phyloP scores from a whole-genome alignment of 768 basidiomycete species.

The Mycena epipterygia region DNA sequence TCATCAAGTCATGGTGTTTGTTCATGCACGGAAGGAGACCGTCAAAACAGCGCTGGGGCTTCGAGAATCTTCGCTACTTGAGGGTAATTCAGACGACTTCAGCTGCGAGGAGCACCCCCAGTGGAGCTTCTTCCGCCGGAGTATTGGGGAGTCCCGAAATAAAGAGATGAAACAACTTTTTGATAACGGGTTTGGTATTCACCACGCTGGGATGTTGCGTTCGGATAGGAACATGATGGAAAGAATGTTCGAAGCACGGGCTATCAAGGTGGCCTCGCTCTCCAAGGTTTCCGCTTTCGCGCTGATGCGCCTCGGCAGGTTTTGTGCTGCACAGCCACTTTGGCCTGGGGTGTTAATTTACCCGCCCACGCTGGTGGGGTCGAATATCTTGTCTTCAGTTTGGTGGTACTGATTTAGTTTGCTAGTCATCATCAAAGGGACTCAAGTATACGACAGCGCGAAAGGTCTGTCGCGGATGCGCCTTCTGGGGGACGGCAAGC shows the following conservation, averaged over 20 bases:
- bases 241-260: conserved; percentile 36
- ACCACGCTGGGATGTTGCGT: conserved; percentile 98
- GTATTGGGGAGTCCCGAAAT: conserved; percentile 86
- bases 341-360: conserved; percentile 99
- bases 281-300: not conserved
- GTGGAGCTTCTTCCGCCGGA: conserved; percentile 80
- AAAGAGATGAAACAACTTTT: conserved; percentile 98
- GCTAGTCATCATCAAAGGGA: conserved; percentile 95
- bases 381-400: conserved; percentile 16
- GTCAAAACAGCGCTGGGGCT: conserved; percentile 91
- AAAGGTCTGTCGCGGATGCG: conserved; percentile 56
- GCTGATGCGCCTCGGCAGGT: conserved; percentile 65
- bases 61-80: conserved; percentile 79
- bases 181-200: conserved; percentile 94
- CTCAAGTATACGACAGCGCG: conserved; percentile 93
- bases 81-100: conserved; percentile 84
- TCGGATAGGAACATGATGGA: conserved; percentile 97
- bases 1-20: conserved; percentile 99
- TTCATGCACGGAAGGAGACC: conserved; percentile 98
- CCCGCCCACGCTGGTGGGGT: conserved; percentile 92
- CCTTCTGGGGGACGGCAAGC: not conserved
- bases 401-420: conserved; percentile 25
- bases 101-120: conserved; percentile 86
- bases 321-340: conserved; percentile 96
- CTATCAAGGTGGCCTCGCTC: not conserved